Conservation (phyloP, 495 filamentous ascomycete species). For the Daldinia childiae region DNA sequence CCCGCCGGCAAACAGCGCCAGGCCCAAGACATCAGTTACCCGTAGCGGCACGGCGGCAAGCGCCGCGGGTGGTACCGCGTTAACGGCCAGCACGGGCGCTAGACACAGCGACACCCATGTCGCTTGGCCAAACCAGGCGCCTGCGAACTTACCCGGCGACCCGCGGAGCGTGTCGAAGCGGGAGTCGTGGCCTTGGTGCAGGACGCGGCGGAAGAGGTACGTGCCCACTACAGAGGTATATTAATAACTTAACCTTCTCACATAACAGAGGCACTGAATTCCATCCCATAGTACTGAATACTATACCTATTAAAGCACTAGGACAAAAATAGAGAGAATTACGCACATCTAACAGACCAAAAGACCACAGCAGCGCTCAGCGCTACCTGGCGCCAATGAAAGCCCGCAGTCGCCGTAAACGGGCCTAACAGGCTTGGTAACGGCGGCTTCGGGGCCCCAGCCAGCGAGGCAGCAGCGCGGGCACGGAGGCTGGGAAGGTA, state of each 20-base stretch:
- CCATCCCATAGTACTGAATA: no score
- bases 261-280: no score
- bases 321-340: background rate
- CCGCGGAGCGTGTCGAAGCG: conserved; percentile 69
- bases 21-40: conserved; percentile 60
- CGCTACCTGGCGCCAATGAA: conserved; percentile 71
- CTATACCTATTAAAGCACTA: no score
- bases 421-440: conserved; percentile 58
- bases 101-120: conserved; percentile 70
- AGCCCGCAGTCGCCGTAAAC: conserved; percentile 47
- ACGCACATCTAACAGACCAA: conserved; percentile 66
- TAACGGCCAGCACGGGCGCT: conserved; percentile 67
- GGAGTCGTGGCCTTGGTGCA: conserved; percentile 63
- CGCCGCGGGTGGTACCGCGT: conserved; percentile 62
- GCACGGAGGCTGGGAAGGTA: conserved; percentile 67
- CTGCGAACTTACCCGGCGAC: conserved; percentile 61
- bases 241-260: background rate
- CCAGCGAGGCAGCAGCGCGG: conserved; percentile 50
- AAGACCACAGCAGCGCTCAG: conserved; percentile 64
- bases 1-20: conserved; percentile 64
- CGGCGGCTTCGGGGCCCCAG: conserved; percentile 52
- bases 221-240: conserved; percentile 59
- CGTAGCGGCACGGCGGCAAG: conserved; percentile 53
- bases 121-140: conserved; percentile 67
- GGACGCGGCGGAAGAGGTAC: conserved; percentile 66